Conservation (phyloP, 1,284 basidiomycete species). For the Coniferiporia sulphurascens region DNA sequence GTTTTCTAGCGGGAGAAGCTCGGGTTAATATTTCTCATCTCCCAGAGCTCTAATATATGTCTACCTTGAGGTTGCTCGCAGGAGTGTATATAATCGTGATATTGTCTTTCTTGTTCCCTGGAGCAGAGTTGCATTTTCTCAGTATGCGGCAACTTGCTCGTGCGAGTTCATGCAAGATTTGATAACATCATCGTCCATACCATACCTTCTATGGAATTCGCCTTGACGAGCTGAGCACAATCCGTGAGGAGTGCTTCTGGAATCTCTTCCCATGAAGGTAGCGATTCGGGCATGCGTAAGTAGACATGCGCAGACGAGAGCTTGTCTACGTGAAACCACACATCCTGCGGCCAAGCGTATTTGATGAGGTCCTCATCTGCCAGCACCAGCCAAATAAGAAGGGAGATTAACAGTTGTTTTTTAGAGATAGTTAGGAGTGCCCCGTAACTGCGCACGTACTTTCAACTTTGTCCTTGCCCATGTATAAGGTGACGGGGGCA, state of each 20-base stretch:
- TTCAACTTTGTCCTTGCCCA: conserved; percentile 96
- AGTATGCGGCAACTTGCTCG: too few relatives aligned
- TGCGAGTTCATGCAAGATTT: too few relatives aligned
- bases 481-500: conserved; percentile 75
- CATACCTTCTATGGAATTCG: conserved; percentile 93
- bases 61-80: conserved; percentile 81
- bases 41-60: too few relatives aligned
- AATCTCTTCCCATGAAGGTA: conserved; percentile 80
- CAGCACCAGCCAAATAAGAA: conserved; percentile 1
- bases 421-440: conserved; percentile 17
- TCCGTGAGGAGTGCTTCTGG: conserved; percentile 79
- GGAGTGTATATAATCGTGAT: conserved; percentile 94
- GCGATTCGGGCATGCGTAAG: conserved; percentile 75
- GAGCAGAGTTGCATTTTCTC: not conserved
- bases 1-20: conserved; percentile 62
- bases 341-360: conserved; percentile 80
- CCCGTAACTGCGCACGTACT: conserved; percentile 49
- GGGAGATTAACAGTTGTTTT: conserved; percentile 2
- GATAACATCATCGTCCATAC: not conserved
- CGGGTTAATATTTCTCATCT: not conserved
- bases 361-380: conserved; percentile 91
- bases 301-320: conserved; percentile 95
- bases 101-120: conserved; percentile 96
- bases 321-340: conserved; percentile 87
- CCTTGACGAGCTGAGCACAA: conserved; percentile 93